Base-by-base conservation (phyloP, 2,329 filamentous ascomycete genomes). In the Paramyrothecium sp. region DNA sequence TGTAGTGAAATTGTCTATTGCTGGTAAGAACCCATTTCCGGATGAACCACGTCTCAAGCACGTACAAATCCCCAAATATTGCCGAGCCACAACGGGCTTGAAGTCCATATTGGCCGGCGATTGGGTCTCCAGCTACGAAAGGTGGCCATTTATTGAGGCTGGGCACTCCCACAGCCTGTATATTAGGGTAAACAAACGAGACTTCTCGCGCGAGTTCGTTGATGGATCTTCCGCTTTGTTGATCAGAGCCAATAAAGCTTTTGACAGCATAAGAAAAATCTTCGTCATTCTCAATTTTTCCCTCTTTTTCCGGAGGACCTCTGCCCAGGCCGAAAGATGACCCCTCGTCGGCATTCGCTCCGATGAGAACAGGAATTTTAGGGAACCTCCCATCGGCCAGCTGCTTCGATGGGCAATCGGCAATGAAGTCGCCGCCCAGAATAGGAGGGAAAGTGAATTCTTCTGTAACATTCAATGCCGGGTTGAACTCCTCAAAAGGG, bases 341-440 rank as follows among this genome's bases (percentile, higher is more conserved):
- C 12, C 71, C 71, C 56, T 72, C 71, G 38, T 73, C 71, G 3
- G 63, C 61, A 56, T 75, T 77, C 11, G 69, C 60, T 5, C 75
- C 75, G 26, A 72, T 67, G 0, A 77, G 62, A 2, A 73, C 44
- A 0, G 73, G 73, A 0, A 75, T 68, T 54, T 68, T 65, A 48
- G 67, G 65, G 51, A 77, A 77, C 10, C 64, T 58, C 2, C 74
- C 74, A 0, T 62, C 60, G 2, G 52, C 38, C 1, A 74, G 50
- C 51, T 74, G 72, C 51, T 67, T 66, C 11, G 69, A 63, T 12
- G 63, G 62, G 54, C 67, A 68, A 21, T 70, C 65, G 5, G 60
- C 58, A 21, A 77, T 61, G 52, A 77, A 75, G 52, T 76, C 73
- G 17, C 63, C 58, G 51, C 77, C 74, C 21, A 75, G 56, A 5